These are phyloP conservation scores for Areca catechu DNA, from an alignment of 176 grass and related monocot genomes.

Conservation along the genomic window DNA sequence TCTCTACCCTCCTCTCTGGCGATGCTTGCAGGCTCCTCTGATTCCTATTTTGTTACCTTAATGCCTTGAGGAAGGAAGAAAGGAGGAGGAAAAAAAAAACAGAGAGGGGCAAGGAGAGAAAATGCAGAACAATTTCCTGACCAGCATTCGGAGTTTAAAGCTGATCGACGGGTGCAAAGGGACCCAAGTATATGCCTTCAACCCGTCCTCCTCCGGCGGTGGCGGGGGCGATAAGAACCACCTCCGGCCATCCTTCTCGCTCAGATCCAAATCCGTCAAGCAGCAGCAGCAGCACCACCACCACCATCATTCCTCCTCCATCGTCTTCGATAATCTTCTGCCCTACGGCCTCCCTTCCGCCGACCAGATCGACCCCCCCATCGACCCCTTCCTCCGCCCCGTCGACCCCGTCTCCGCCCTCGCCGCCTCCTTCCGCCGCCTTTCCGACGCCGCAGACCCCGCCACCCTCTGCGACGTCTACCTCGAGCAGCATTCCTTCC, in stretches of 20 bases:
- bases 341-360: slow-evolving; percentile 64
- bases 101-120: not conserved
- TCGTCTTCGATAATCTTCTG: slow-evolving; percentile 41
- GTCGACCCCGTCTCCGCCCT: slow-evolving; percentile 58
- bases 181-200: slow-evolving; percentile 54
- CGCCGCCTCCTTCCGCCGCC: not conserved
- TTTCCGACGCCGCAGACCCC: slow-evolving; percentile 7
- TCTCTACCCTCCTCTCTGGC: too few relatives aligned
- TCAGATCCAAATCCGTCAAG: slow-evolving; percentile 43
- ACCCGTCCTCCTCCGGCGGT: slow-evolving; percentile 23
- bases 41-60: too few relatives aligned
- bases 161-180: slow-evolving; percentile 84
- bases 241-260: slow-evolving; percentile 41
- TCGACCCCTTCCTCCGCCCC: slow-evolving; percentile 59
- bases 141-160: slow-evolving; percentile 83
- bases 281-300: slow-evolving; percentile 31
- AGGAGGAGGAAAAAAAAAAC: not conserved
- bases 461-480: slow-evolving; percentile 55
- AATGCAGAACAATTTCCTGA: slow-evolving; percentile 94
- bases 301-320: slow-evolving; percentile 25
- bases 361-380: slow-evolving; percentile 52
- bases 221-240: slow-evolving; percentile 22
- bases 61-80: too few relatives aligned
- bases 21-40: too few relatives aligned
- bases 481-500: slow-evolving; percentile 79